Conservation (phyloP, 306 rosid genomes). For the Trifolium pratense region DNA sequence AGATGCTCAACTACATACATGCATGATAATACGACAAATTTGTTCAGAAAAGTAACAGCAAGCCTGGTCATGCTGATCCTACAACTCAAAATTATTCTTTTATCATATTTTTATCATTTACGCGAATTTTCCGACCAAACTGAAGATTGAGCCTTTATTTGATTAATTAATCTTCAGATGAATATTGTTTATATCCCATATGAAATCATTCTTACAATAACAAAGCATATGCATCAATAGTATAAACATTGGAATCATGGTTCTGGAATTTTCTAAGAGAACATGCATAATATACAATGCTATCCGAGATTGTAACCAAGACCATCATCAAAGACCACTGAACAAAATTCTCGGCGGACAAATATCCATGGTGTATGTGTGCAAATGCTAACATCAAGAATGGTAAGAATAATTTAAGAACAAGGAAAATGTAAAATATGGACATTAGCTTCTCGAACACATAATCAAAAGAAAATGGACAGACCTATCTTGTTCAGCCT, state of each 20-base stretch:
- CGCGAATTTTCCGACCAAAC: not conserved
- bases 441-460: conserved; percentile 37
- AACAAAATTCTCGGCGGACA: not conserved
- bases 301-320: not conserved
- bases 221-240: conserved; percentile 35
- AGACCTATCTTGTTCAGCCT: conserved; percentile 73
- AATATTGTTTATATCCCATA: conserved; percentile 20
- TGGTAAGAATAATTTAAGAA: conserved; percentile 29
- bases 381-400: conserved; percentile 10
- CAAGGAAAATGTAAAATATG: conserved; percentile 13
- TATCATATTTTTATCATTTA: not conserved
- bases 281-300: conserved; percentile 3
- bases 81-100: too few relatives aligned
- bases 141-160: conserved; percentile 26
- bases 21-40: conserved; percentile 4
- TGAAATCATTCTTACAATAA: conserved; percentile 24
- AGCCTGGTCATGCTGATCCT: too few relatives aligned
- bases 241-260: conserved; percentile 13
- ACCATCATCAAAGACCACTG: not conserved
- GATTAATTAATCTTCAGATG: conserved; percentile 23
- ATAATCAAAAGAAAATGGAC: conserved; percentile 37
- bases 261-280: conserved; percentile 1
- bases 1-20: conserved; percentile 20
- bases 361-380: not conserved
- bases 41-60: conserved; percentile 9